A percentile compares a stretch with the other conserved stretches of the same genome.
Conservation (phyloP, 2,329 filamentous ascomycete species). For the Clonostachys sp. region DNA sequence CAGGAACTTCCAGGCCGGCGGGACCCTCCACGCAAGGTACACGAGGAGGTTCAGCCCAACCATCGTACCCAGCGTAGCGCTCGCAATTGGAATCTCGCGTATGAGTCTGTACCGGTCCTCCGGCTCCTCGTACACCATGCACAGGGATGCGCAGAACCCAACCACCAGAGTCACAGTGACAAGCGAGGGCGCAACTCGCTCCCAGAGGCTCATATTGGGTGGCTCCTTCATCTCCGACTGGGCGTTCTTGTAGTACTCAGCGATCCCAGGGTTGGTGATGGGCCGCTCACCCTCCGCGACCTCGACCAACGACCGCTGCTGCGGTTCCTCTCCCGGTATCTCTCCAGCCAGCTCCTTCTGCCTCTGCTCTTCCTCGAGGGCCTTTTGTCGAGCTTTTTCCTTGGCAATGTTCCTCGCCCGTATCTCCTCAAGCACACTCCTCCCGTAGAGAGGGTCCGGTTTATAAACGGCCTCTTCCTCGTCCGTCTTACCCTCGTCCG, state of each 20-base stretch:
- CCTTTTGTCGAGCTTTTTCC: slow-evolving; percentile 39
- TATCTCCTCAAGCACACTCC: slow-evolving; percentile 51
- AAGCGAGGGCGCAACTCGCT: slow-evolving; percentile 52
- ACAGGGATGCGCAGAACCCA: slow-evolving; percentile 33
- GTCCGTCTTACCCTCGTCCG: slow-evolving; percentile 8
- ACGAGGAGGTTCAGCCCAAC: slow-evolving; percentile 55
- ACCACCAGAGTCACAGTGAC: slow-evolving; percentile 40
- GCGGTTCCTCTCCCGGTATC: slow-evolving; percentile 21
- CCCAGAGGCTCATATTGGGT: slow-evolving; percentile 29
- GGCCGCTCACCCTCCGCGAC: slow-evolving; percentile 25
- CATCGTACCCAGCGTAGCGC: slow-evolving; percentile 59
- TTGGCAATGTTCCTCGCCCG: slow-evolving; percentile 47
- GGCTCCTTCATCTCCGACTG: slow-evolving; percentile 38
- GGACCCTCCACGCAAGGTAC: slow-evolving; percentile 56
- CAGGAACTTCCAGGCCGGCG: slow-evolving; percentile 59
- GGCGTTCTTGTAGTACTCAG: slow-evolving; percentile 35
- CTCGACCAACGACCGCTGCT: slow-evolving; percentile 33
- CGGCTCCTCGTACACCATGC: slow-evolving; percentile 49
- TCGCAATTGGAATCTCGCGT: slow-evolving; percentile 56
- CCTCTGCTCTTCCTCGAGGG: slow-evolving; percentile 33
- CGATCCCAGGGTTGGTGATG: slow-evolving; percentile 29
- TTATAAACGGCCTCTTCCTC: slow-evolving; percentile 14
- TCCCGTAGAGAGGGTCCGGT: slow-evolving; percentile 50
- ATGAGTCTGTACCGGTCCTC: slow-evolving; percentile 47
- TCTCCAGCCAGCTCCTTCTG: slow-evolving; percentile 19